Evolutionary conservation across 164 flowering plant genomes (phyloP), one percentile per base, ranked within the genome.

Genomic region (Dillenia suffruticosa): DNA sequence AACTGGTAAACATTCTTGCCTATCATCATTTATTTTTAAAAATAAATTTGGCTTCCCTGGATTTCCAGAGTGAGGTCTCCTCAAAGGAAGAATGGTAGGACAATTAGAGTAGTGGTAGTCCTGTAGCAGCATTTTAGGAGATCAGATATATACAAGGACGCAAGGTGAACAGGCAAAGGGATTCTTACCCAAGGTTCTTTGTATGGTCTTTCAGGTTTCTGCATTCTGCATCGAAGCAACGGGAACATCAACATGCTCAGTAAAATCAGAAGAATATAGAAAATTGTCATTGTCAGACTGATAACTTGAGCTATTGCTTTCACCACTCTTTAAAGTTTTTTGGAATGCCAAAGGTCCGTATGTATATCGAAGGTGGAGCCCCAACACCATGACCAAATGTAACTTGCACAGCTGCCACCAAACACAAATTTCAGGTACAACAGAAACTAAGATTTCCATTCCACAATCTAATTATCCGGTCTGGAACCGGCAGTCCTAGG

Each of bases 31-130:
- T 7, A 15, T 63, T 24, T 57, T 51, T 19, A 49, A 9, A 24
- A 54, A 32, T 22, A 12, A 57, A 2, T 22, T 26, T 46, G 17
- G n/a, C 3, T 0, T 17, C 86, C 96, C 90, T 62, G 95, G 98
- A 54, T 85, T 66, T 61, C 95, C 93, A 40, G 91, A 79, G 59
- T 73, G 46, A 10, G 96, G 96, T 73, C 60, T 74, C 65, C 93
- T 82, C 59, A 76, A 55, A 64, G 98, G 98, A 73, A 86, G 93
- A 19, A 76, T 71, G 32, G 66, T 72, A 32, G 87, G 90, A 74
- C 78, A 78, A 63, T 77, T 61, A 13, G 66, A 32, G 45, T 62
- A 14, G 8, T 63, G 11, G 57, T 74, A 74, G 64, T 82, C 83
- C 86, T 85, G 87, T 54, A 64, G 56, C 15, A 1, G 15, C 60